A percentile compares a stretch with the other conserved stretches of the same genome.
Evolutionary conservation across 257 asterid genomes (phyloP).

Genomic region (Apocynum venetum): DNA sequence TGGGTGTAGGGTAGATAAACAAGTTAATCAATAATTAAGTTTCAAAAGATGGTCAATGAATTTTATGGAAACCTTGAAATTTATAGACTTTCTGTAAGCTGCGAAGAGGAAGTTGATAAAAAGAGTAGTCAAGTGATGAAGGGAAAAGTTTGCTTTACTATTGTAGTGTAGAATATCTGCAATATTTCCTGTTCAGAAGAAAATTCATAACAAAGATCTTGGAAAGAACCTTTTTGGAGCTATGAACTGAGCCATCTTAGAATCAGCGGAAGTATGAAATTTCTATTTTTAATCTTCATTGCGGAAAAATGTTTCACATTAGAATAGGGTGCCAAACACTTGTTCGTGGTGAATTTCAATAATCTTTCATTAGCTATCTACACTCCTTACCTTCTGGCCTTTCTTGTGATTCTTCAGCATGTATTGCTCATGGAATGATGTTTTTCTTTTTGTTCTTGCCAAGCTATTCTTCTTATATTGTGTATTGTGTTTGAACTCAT

Average conservation of each 20-base stretch:
- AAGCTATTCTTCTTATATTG: conserved; percentile 10
- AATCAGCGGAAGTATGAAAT: neutral
- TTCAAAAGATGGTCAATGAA: neutral
- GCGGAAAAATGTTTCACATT: neutral
- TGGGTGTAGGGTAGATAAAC: neutral
- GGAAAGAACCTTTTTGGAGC: neutral
- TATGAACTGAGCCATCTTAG: neutral
- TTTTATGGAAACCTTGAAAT: neutral
- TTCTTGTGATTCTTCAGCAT: neutral
- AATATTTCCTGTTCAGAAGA: neutral
- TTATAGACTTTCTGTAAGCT: neutral
- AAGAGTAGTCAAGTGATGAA: neutral
- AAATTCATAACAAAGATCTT: neutral
- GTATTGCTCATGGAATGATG: neutral
- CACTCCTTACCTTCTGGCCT: neutral
- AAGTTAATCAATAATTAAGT: neutral
- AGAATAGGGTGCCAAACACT: neutral
- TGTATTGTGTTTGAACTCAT: conserved; percentile 1
- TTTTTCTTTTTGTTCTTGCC: conserved; percentile 2
- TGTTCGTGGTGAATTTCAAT: neutral
- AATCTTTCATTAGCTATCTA: neutral
- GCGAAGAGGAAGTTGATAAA: neutral
- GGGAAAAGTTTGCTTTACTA: neutral
- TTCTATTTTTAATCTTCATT: neutral
- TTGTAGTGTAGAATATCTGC: neutral